These are phyloP conservation scores for Pestalotiopsis sp. DNA, from an alignment of 2,329 filamentous ascomycete species.

Conservation along the genomic window DNA sequence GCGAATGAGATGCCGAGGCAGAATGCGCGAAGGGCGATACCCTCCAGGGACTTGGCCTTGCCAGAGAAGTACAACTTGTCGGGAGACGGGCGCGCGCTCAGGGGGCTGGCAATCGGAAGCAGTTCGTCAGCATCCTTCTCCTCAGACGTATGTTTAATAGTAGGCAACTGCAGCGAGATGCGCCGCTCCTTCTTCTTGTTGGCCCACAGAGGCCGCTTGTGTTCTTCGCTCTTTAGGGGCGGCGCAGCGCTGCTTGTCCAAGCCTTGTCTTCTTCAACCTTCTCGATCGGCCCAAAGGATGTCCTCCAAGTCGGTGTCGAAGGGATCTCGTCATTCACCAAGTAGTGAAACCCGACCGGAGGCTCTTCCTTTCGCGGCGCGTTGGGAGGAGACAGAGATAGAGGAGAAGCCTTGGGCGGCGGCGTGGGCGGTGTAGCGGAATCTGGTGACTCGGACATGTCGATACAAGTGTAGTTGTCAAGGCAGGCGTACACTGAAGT, in stretches of 20 bases:
- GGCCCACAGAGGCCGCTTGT: constrained; percentile 21
- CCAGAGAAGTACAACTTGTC: constrained; percentile 45
- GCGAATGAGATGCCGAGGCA: constrained; percentile 51
- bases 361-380: constrained; percentile 9
- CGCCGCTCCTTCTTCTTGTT: constrained; percentile 26
- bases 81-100: constrained; percentile 22
- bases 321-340: constrained; percentile 6
- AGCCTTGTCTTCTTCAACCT: constrained; percentile 11
- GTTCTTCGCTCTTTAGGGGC: background rate
- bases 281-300: constrained; percentile 6
- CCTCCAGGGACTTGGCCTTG: constrained; percentile 59
- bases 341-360: constrained; percentile 5
- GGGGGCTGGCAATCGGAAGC: constrained; percentile 21
- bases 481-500: background rate
- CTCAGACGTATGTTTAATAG: constrained; percentile 20
- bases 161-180: constrained; percentile 22
- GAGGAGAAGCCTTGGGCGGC: background rate
- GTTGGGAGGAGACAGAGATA: background rate
- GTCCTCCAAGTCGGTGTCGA: constrained; percentile 7
- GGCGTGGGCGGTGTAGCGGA: background rate
- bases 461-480: background rate
- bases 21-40: constrained; percentile 62
- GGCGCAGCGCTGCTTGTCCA: constrained; percentile 2
- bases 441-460: constrained; percentile 5
- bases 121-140: constrained; percentile 28